phyloP scores from a whole-genome alignment of 768 basidiomycete species.

The Russula vinacea region DNA sequence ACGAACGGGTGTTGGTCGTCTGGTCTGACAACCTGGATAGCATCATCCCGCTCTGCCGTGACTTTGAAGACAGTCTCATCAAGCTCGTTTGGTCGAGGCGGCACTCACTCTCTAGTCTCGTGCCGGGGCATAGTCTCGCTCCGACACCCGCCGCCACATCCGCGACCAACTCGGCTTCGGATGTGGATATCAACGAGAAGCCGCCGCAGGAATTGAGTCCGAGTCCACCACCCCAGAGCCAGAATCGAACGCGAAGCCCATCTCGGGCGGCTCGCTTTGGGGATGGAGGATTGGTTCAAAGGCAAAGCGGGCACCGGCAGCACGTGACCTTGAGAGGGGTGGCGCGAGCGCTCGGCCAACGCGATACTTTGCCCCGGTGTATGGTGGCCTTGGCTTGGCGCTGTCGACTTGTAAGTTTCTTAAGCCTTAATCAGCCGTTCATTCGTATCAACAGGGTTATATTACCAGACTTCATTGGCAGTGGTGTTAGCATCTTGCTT shows the following conservation, averaged over 20 bases:
- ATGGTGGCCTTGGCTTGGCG: slow-evolving; percentile 65
- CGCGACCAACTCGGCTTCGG: slow-evolving; percentile 50
- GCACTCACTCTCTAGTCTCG: slow-evolving; percentile 28
- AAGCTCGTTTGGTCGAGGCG: slow-evolving; percentile 66
- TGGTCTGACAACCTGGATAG: slow-evolving; percentile 83
- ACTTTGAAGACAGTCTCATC: slow-evolving; percentile 77
- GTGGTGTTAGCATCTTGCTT: slow-evolving; percentile 56
- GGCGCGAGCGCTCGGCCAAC: slow-evolving; percentile 37
- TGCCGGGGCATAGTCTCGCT: slow-evolving; percentile 12
- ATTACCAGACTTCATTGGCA: slow-evolving; percentile 61
- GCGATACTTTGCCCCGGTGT: slow-evolving; percentile 67
- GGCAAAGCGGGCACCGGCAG: slow-evolving; percentile 29
- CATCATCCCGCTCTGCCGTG: slow-evolving; percentile 68
- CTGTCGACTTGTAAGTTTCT: slow-evolving; percentile 54
- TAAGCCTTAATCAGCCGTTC: not conserved
- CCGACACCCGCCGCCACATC: slow-evolving; percentile 38
- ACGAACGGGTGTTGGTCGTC: slow-evolving; percentile 76
- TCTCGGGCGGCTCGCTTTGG: slow-evolving; percentile 31
- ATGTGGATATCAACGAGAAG: slow-evolving; percentile 56
- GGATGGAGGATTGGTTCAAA: slow-evolving; percentile 35
- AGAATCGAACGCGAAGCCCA: slow-evolving; percentile 18
- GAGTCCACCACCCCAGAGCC: not conserved
- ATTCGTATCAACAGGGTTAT: not conserved
- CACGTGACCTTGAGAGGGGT: slow-evolving; percentile 52
- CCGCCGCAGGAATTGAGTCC: slow-evolving; percentile 19